These are phyloP conservation scores for Polytrichum formosum DNA, from an alignment of 225 moss, liverwort and hornwort species.

Conservation along the genomic window DNA sequence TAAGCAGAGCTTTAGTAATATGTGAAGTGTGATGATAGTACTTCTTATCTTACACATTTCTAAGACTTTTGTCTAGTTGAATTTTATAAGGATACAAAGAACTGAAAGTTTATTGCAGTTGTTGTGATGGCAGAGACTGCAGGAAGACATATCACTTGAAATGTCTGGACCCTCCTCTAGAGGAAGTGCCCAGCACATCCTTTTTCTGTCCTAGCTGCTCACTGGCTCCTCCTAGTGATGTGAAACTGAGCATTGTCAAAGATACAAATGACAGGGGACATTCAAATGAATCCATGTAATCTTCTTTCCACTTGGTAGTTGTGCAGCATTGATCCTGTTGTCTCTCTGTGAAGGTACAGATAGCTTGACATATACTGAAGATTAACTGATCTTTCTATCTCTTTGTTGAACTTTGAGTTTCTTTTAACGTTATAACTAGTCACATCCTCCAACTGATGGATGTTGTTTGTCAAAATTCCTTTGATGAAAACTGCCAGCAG, in stretches of 20 bases:
- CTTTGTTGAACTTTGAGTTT: too few species aligned
- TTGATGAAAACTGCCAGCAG: slow-evolving; percentile 19
- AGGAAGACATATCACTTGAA: slow-evolving; percentile 46
- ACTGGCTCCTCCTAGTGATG: slow-evolving; percentile 9
- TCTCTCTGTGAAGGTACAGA: too few species aligned
- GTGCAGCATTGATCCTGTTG: too few species aligned
- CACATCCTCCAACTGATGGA: too few species aligned
- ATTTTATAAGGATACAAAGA: not conserved
- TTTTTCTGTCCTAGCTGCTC: slow-evolving; percentile 46
- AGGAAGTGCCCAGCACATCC: slow-evolving; percentile 20
- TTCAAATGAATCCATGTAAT: slow-evolving; percentile 24
- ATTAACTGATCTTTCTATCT: too few species aligned
- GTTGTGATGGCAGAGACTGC: slow-evolving; percentile 44
- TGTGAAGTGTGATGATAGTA: too few species aligned
- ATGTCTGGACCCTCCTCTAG: slow-evolving; percentile 45
- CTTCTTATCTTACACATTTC: too few species aligned
- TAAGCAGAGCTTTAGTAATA: too few species aligned
- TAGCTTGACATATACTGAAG: too few species aligned
- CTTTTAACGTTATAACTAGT: too few species aligned
- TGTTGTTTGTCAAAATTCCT: not conserved
- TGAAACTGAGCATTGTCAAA: slow-evolving; percentile 3
- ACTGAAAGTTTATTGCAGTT: slow-evolving; percentile 27
- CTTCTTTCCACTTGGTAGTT: not conserved
- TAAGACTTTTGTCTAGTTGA: not conserved
- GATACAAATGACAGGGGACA: not conserved